Percentiles rank a stretch among this genome's conserved stretches.
Conservation (phyloP, 148 eudicot species). For the Drosera capensis region DNA sequence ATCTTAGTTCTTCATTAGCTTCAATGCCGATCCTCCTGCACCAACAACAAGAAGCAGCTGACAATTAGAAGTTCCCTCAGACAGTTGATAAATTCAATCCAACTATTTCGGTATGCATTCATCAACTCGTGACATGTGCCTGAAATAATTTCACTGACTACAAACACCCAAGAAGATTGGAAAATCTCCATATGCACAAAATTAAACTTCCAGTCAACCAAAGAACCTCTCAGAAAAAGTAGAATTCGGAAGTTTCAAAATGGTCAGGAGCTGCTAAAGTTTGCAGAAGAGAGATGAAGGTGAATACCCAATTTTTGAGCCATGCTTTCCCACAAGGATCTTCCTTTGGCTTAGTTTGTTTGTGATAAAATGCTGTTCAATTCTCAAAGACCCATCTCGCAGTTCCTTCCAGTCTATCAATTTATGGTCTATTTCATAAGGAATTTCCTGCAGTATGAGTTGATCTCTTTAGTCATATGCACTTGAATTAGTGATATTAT, state of each 20-base stretch:
- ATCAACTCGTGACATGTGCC: too few species aligned
- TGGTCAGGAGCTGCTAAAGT: not conserved
- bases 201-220: too few species aligned
- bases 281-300: not conserved
- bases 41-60: not conserved
- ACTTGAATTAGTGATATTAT: not conserved
- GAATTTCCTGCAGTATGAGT: constrained; percentile 53
- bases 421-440: constrained; percentile 71
- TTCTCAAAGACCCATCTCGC: constrained; percentile 75
- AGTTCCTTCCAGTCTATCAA: constrained; percentile 85
- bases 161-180: too few species aligned
- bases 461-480: not conserved
- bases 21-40: constrained; percentile 74
- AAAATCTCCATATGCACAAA: too few species aligned
- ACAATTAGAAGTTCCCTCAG: not conserved
- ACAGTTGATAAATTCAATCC: too few species aligned
- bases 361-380: constrained; percentile 88
- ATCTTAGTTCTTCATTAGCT: constrained; percentile 84
- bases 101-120: too few species aligned
- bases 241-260: not conserved
- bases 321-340: constrained; percentile 86
- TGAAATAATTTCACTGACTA: too few species aligned
- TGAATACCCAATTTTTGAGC: constrained; percentile 79
- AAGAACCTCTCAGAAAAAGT: too few species aligned
- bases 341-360: constrained; percentile 75